Conservation (phyloP, 768 basidiomycete species). For the Cytidiella melzeri region DNA sequence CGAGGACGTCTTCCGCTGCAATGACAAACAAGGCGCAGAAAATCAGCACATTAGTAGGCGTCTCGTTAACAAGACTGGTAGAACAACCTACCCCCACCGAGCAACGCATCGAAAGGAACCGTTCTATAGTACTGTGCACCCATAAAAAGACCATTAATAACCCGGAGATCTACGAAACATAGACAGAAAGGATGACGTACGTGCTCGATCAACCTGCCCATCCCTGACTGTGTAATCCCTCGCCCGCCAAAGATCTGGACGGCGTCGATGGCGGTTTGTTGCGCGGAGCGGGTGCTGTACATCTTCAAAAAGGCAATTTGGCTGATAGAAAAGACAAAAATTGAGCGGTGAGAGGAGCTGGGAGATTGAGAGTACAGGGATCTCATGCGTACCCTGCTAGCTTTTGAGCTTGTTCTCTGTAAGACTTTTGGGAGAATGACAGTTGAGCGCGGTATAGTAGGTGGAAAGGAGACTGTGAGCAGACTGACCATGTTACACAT, state of each 20-base stretch:
- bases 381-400: slow-evolving; percentile 56
- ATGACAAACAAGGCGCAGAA: neutral
- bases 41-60: neutral
- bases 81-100: slow-evolving; percentile 50
- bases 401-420: slow-evolving; percentile 65
- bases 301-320: slow-evolving; percentile 81
- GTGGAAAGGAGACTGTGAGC: neutral
- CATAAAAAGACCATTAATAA: neutral
- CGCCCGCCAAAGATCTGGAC: slow-evolving; percentile 85
- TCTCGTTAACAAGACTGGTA: neutral
- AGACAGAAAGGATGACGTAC: slow-evolving; percentile 28
- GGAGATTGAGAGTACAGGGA: neutral
- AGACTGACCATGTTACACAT: slow-evolving; percentile 72
- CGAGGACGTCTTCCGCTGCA: slow-evolving; percentile 66
- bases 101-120: slow-evolving; percentile 60
- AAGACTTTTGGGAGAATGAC: slow-evolving; percentile 33
- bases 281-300: slow-evolving; percentile 66
- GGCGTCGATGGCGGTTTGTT: slow-evolving; percentile 76
- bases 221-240: slow-evolving; percentile 80
- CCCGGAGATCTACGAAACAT: neutral
- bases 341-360: neutral
- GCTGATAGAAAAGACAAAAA: slow-evolving; percentile 1
- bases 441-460: neutral
- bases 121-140: slow-evolving; percentile 56
- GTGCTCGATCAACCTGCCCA: slow-evolving; percentile 75